Conservation (phyloP, 257 asterid genomes). For the Cynanchum wilfordii region DNA sequence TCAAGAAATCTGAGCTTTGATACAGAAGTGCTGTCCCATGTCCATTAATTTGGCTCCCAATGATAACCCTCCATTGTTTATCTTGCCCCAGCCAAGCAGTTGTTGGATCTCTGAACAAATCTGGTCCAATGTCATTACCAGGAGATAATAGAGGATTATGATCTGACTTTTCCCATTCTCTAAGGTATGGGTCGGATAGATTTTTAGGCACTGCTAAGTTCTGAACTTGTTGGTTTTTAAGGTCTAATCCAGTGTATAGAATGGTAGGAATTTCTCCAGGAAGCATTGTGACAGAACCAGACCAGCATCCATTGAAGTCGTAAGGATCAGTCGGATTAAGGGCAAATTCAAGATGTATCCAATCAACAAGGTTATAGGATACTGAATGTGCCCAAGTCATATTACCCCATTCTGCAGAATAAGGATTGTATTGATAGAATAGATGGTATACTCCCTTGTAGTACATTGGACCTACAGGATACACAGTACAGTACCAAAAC, state of each 20-base stretch:
- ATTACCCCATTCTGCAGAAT: constrained; percentile 66
- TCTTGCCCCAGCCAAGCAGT: constrained; percentile 70
- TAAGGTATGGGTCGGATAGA: constrained; percentile 53
- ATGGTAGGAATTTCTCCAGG: constrained; percentile 60
- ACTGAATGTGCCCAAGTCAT: constrained; percentile 85
- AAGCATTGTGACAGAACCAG: constrained; percentile 76
- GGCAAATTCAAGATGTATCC: constrained; percentile 54
- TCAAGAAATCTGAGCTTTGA: constrained; percentile 45
- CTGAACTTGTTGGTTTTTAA: constrained; percentile 48
- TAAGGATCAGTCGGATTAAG: constrained; percentile 61
- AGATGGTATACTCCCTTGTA: constrained; percentile 75
- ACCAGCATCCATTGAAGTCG: constrained; percentile 62
- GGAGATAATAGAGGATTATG: constrained; percentile 55
- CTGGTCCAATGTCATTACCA: constrained; percentile 25
- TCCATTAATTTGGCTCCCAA: constrained; percentile 39
- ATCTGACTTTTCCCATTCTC: constrained; percentile 58
- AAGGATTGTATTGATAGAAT: constrained; percentile 84
- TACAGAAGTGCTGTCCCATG: constrained; percentile 52
- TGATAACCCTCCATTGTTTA: constrained; percentile 43
- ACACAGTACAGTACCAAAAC: neutral
- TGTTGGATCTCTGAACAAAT: constrained; percentile 67
- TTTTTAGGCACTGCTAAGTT: constrained; percentile 59
- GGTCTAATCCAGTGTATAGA: constrained; percentile 63
- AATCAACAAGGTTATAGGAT: constrained; percentile 61
- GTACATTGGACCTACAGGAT: constrained; percentile 66